Base-by-base conservation (phyloP, 352 stramenopile species). In the Globisporangium viniferum region DNA sequence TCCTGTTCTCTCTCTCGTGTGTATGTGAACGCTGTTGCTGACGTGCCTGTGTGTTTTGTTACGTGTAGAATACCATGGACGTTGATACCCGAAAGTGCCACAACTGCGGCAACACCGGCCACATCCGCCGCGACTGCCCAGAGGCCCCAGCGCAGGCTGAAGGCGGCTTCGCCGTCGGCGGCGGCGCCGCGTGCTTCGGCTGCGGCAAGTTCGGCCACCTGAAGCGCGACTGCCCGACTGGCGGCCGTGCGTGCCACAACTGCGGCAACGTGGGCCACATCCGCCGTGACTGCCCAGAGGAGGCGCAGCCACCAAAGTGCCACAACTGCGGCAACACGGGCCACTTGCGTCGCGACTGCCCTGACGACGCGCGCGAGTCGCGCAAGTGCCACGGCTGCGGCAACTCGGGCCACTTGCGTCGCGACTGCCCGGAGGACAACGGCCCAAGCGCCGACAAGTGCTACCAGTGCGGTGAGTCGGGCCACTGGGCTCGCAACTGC, bases 401-500 rank as follows among this genome's bases (percentile, higher is more conserved):
- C 74, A 74, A 90, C 65, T 48, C 68, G 14, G 82, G 85, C 63
- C 85, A 93, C 74, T 66, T 93, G 48, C 85, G 85, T 72, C 85
- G 85, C 35, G 84, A 94, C 75, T 94, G 87, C 76, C 87, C 87
- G 12, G 84, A 94, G 46, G 86, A 92, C 73, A 90, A 75, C 69
- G 81, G 81, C 68, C 71, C 73, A 71, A 81, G 60, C 55, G 75
- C 80, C 55, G 85, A 93, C 79, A 93, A 93, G 79, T 93, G 85
- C 81, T 93, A 91, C 74, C 85, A 93, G 72, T 93, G 85, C 72
- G 84, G 84, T 53, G 81, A 90, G 67, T 80, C 75, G 6, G 85
- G 82, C 59, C 85, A 93, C 79, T 94, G 81, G 82, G 87, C 87
- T 6, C 87, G 87, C 41, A 90, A 93, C 76, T 94, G 87, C 82